Evolutionary conservation across 2,329 filamentous ascomycete genomes (phyloP), one percentile per base, ranked within the genome.

Genomic region (Clathrospora elynae): DNA sequence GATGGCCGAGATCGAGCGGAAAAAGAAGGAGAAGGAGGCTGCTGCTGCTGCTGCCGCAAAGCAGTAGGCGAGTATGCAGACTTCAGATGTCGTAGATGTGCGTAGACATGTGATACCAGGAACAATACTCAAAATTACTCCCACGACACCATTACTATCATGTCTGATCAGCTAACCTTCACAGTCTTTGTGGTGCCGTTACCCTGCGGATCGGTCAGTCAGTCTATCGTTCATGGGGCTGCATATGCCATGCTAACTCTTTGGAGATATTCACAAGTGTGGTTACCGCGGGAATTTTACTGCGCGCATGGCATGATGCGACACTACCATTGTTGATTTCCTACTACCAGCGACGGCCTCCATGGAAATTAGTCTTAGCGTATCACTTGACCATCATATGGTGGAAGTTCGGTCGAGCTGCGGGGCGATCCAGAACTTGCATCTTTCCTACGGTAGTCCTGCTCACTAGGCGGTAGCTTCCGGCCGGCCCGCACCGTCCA

Each of bases 21-120:
- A 69, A 51, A 69, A 69, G 55, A 61, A 55, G 20, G 66, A 65
- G 28, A 65, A 65, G 40, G 61, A 55, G 26, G 64, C 63, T 8
- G 58, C 60, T 1, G 57, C 53, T 18, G 64, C 62, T 4, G n/a
- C n/a, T n/a, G n/a, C n/a, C 8, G 55, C 60, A 1, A 66, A 67
- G 44, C 32, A 44, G 24, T 61, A 24, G 17, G 13, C 5, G 6
- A 28, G 10, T 1, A 12, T 23, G 3, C 6, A 18, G 11, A 16
- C 12, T 7, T 25, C 11, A 10, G 8, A 24, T 7, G 8, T 24
- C 10, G 14, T 14, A 9, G 20, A 32, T 14, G 24, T 23, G 25
- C 17, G 19, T 22, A 23, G 24, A 38, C 12, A 42, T 31, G 14
- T 31, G 25, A 39, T 42, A 39, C 38, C 42, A 41, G 46, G 20